Evolutionary conservation across 768 basidiomycete genomes (phyloP), one percentile per base, ranked within the genome.

Genomic region (Leccinum imitatum): DNA sequence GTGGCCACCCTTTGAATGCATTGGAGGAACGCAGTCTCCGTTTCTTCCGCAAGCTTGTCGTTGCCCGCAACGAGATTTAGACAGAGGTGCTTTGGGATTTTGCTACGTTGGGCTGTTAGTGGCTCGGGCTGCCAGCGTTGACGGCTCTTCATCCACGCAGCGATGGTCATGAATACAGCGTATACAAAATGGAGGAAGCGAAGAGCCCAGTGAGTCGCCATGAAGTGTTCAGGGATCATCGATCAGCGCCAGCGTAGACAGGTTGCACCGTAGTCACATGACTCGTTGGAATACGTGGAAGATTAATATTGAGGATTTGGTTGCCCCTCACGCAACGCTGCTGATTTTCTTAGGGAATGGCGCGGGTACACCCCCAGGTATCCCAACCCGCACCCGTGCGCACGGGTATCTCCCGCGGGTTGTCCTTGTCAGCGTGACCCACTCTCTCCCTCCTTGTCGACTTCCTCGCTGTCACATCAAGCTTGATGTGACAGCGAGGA

Each of bases 21-120:
- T 63, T 84, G 78, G 17, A 85, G 71, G 54, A 90, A 71, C 39
- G 72, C 75, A 19, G 71, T 70, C 58, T 80, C 79, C 3, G 77
- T 71, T 30, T 71, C 70, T 21, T 78, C 75, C 3, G 57, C 58
- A 44, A 76, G 66, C n/a, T 70, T 66, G 8, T 71, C 69, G 19
- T 78, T 64, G 57, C 82, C 75, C n/a, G 79, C 71, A 13, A 83
- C 80, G 51, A 93, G 80, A 56, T 87, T 71, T 48, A 93, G 65
- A 23, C 87, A 87, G 35, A 93, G 77, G 66, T 92, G 90, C 53
- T 75, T 75, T 3, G 91, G 91, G 52, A 81, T 66, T 67, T 86
- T 84, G 64, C 71, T 80, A 33, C 89, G 85, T 25, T 71, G 63
- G n/a, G 82, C 77, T 25, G 69, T 65, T 14, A 90, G 77, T 56